Evolutionary conservation across 2,329 filamentous ascomycete genomes (phyloP).

Genomic region (Thermochaetoides dissita): DNA sequence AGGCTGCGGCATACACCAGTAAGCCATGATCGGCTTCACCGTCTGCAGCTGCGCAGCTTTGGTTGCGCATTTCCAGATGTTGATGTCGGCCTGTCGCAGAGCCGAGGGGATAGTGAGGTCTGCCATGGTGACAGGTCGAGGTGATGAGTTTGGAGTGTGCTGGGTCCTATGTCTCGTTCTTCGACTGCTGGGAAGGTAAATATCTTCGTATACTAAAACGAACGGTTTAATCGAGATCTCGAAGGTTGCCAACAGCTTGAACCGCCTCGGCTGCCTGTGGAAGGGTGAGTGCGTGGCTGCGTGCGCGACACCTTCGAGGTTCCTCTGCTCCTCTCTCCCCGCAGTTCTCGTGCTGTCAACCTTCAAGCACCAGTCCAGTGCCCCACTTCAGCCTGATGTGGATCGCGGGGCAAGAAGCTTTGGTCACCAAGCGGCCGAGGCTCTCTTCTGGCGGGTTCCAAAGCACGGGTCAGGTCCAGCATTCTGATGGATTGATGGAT

Average conservation of each 20-base stretch:
- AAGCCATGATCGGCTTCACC: conserved; percentile 76
- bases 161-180: no score
- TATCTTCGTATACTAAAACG: no score
- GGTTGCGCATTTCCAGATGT: conserved; percentile 56
- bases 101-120: conserved; percentile 48
- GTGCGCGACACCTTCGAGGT: no score
- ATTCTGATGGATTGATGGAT: background rate
- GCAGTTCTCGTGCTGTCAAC: background rate
- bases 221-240: background rate
- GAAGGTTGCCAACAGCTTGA: no score
- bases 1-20: conserved; percentile 63
- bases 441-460: conserved; percentile 10
- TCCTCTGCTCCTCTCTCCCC: no score
- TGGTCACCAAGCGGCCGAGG: conserved; percentile 12
- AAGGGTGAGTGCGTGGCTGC: no score
- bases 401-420: conserved; percentile 13
- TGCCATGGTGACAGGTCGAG: conserved; percentile 43
- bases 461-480: background rate
- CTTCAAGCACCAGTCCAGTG: background rate
- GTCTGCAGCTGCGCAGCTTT: conserved; percentile 73
- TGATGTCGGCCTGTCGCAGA: conserved; percentile 69
- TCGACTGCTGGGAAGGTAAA: background rate
- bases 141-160: no score
- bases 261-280: no score
- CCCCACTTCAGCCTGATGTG: background rate